phyloP scores from a whole-genome alignment of 148 eudicot species.

The Rheum nobile region DNA sequence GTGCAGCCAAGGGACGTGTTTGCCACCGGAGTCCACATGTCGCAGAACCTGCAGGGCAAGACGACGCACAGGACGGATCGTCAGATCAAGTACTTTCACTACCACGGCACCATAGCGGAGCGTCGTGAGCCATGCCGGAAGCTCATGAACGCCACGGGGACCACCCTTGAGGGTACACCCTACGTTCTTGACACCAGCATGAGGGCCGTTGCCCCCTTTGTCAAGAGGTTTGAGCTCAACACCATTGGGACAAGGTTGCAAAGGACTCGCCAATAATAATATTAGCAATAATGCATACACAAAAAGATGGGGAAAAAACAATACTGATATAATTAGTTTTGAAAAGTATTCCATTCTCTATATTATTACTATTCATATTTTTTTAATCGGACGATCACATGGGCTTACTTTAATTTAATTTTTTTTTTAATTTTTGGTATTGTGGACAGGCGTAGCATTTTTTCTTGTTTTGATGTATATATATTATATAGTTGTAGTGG shows the following conservation, averaged over 20 bases:
- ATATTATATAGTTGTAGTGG: neutral
- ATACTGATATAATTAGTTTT: neutral
- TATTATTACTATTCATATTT: neutral
- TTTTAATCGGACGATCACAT: neutral
- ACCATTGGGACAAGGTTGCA: slow-evolving; percentile 44
- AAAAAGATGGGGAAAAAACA: neutral
- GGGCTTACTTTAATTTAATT: too few relatives aligned
- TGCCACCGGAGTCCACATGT: slow-evolving; percentile 80
- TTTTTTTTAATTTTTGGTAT: neutral
- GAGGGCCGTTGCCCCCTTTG: slow-evolving; percentile 30
- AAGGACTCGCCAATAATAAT: slow-evolving; percentile 33
- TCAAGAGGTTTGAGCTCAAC: slow-evolving; percentile 54
- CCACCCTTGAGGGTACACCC: slow-evolving; percentile 31
- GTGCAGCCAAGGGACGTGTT: slow-evolving; percentile 60
- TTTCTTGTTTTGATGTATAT: neutral
- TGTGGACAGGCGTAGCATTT: neutral
- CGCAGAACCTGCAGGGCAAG: slow-evolving; percentile 45
- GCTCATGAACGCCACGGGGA: slow-evolving; percentile 24
- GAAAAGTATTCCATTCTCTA: neutral
- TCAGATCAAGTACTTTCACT: slow-evolving; percentile 54
- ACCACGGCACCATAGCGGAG: slow-evolving; percentile 57
- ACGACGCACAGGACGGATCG: slow-evolving; percentile 36
- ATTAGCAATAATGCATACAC: neutral
- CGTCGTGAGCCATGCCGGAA: slow-evolving; percentile 51
- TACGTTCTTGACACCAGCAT: slow-evolving; percentile 40